Base-by-base conservation (phyloP, 495 filamentous ascomycete species). In the Tuber indicum region DNA sequence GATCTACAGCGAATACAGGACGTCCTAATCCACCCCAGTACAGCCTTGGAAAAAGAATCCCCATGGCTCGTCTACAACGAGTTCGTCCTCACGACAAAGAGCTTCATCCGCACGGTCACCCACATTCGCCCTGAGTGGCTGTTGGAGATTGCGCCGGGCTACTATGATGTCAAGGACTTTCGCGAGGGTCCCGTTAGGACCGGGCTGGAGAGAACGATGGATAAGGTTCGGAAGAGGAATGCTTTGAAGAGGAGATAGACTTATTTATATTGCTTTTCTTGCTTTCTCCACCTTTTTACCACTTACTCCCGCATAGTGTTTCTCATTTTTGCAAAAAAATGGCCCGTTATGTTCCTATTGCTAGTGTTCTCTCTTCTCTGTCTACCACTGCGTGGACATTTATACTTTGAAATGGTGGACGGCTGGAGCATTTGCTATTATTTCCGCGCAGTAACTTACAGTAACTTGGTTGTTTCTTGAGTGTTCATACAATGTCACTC, bases 11-110 rank as follows among this genome's bases (percentile, higher is more conserved):
- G 45, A 36, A 41, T 41, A 72, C 89, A 93, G 86, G 91, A 88
- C 73, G 96, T 99, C 70, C 88, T 98, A 76, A 87, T 99, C 62
- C 96, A 99, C 85, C 96, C 96, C 10, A 93, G 92, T 77, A 97
- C 94, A 5, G 93, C 94, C 16, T 86, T 99, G 19, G 88, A 88
- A 70, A 90, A 92, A 74, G 94, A 98, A 23, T 92, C 91, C 77
- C 96, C 98, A 81, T 99, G 96, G 96, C 92, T 99, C 44, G 86
- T 99, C 1, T 99, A 99, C 85, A 97, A 99, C 83, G 96, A 99
- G 84, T 99, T 98, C 81, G 96, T 98, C 7, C 90, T 99, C 75
- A 99, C 96, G 1, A 93, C 91, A 14, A 98, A 98, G 88, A 96
- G 98, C 84, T 99, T 96, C 76, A 88, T 92, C 49, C 84, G 91